Evolutionary conservation across 2,329 filamentous ascomycete genomes (phyloP).

Genomic region (Aspergillus sp.): DNA sequence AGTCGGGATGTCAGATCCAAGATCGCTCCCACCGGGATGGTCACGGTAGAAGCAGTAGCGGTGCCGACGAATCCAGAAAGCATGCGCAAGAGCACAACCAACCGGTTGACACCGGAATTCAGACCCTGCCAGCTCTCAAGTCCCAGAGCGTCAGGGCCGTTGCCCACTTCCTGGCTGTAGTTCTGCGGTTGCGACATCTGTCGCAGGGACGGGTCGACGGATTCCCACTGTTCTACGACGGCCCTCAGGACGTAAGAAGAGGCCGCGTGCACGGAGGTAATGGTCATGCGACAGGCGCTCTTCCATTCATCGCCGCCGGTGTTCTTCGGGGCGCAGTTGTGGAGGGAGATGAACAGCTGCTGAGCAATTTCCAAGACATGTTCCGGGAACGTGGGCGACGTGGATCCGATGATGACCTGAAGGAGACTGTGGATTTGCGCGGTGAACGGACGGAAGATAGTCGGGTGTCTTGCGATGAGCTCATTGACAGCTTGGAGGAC

Average conservation of each 20-base stretch:
- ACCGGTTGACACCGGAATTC: slow-evolving; percentile 69
- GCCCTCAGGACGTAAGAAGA: slow-evolving; percentile 77
- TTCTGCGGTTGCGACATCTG: slow-evolving; percentile 37
- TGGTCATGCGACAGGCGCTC: slow-evolving; percentile 61
- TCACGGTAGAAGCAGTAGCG: slow-evolving; percentile 65
- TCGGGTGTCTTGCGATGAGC: slow-evolving; percentile 77
- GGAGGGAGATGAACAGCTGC: slow-evolving; percentile 68
- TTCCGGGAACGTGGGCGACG: slow-evolving; percentile 57
- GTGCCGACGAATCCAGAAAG: slow-evolving; percentile 64
- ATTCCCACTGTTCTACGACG: slow-evolving; percentile 79
- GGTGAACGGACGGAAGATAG: slow-evolving; percentile 76
- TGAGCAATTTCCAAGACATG: slow-evolving; percentile 61
- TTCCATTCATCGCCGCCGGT: slow-evolving; percentile 76
- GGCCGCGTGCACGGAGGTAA: slow-evolving; percentile 68
- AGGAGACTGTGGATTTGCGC: slow-evolving; percentile 66
- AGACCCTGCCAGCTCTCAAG: slow-evolving; percentile 75
- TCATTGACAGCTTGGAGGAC: slow-evolving; percentile 71
- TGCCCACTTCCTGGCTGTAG: slow-evolving; percentile 38
- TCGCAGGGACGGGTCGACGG: slow-evolving; percentile 52
- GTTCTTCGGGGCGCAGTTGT: slow-evolving; percentile 79
- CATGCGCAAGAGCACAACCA: slow-evolving; percentile 66
- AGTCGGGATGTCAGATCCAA: slow-evolving; percentile 71
- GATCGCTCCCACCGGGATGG: slow-evolving; percentile 67
- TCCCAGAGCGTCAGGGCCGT: slow-evolving; percentile 45
- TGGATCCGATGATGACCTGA: slow-evolving; percentile 62